Conservation (phyloP, 306 rosid species). For the Prunus mongolica region DNA sequence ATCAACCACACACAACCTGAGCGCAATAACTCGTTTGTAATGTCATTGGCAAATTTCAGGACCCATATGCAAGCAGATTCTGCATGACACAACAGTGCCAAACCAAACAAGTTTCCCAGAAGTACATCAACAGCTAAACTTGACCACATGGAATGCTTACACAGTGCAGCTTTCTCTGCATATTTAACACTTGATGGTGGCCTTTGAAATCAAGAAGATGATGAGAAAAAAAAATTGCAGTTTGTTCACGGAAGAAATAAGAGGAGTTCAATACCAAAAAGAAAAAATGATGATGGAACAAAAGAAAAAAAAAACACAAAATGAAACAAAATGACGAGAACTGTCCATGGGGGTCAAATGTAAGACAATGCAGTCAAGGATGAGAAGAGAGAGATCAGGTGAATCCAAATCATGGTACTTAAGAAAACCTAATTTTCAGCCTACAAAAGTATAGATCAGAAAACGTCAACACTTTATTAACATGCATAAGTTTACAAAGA, state of each 20-base stretch:
- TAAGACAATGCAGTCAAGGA: not conserved
- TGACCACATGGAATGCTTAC: slow-evolving; percentile 84
- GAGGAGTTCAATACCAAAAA: slow-evolving; percentile 11
- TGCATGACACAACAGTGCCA: slow-evolving; percentile 55
- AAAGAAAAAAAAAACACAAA: not conserved
- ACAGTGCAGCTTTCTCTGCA: slow-evolving; percentile 80
- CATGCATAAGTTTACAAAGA: not conserved
- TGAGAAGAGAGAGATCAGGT: not conserved
- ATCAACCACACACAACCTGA: slow-evolving; percentile 97
- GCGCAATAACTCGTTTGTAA: slow-evolving; percentile 70
- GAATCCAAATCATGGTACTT: not conserved
- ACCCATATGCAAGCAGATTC: slow-evolving; percentile 46
- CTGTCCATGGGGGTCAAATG: not conserved
- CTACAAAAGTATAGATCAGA: not conserved
- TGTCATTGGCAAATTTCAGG: slow-evolving; percentile 51
- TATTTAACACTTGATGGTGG: slow-evolving; percentile 70
- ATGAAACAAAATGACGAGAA: not conserved
- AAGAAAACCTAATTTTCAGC: not conserved
- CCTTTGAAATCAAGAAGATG: slow-evolving; percentile 37
- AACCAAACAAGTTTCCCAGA: slow-evolving; percentile 78
- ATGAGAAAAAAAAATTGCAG: slow-evolving; percentile 18
- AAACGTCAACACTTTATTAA: not conserved
- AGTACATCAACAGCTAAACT: slow-evolving; percentile 67
- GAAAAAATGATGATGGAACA: slow-evolving; percentile 6
- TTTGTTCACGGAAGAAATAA: slow-evolving; percentile 8